Base-by-base conservation (phyloP, 2,329 filamentous ascomycete species). In the Fusarium zealandicum region DNA sequence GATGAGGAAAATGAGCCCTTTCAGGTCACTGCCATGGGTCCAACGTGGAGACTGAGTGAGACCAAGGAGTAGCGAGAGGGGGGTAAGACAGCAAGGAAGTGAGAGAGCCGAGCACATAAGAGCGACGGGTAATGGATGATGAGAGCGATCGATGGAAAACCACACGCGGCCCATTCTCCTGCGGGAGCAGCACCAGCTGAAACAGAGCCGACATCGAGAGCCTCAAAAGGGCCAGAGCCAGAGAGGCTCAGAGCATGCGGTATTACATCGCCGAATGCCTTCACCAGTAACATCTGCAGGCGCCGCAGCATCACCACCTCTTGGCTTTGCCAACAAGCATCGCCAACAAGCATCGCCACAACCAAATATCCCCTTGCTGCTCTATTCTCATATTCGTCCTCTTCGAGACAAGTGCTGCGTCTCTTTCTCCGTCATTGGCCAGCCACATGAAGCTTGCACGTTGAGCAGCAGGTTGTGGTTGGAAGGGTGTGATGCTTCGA, bases 201-300 rank as follows among this genome's bases (percentile, higher is more conserved):
- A 54, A 61, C 47, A 20, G 28, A 50, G 30, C 39, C 39, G 42
- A 36, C 25, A 27, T 8, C 48, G 30, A 58, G 42, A 48, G 59
- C 52, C 49, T 47, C 56, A 48, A 48, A 14, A 36, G 16, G 35
- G 65, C 61, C 60, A 65, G 53, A 66, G 35, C 37, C 46, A 49
- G 13, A 10, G 51, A 61, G 59, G 49, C 56, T 47, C 49, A 61
- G 52, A 43, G 25, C 31, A 41, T 46, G 59, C 25, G 43, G 40
- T 31, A 59, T 55, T 49, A 30, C 30, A 35, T 38, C 36, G 54
- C 51, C 38, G 17, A n/a, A 40, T 33, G 37, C 47, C 54, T 53
- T 48, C 33, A 27, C 54, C 49, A 58, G 40, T 50, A 27, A 17
- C 11, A 27, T 51, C 39, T 13, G 54, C 32, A 59, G 44, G 40